Conservation (phyloP, 163 green algal species). For the Chlamydomonas reinhardtii region DNA sequence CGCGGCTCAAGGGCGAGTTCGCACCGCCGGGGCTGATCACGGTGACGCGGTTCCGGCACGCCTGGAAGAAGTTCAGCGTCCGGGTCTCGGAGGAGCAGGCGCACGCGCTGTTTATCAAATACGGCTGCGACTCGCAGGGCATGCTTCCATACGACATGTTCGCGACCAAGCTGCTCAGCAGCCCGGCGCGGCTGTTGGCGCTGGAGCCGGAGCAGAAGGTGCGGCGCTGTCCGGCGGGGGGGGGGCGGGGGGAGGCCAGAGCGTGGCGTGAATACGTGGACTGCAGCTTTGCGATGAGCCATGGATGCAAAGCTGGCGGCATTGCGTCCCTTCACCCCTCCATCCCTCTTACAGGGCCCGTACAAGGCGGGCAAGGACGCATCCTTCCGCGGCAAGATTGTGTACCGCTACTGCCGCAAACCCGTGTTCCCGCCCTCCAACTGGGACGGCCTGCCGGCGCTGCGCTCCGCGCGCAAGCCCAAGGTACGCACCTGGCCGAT, state of each 20-base stretch:
- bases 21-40: conserved; percentile 61
- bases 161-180: conserved; percentile 62
- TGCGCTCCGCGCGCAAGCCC: conserved; percentile 65
- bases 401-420: conserved; percentile 74
- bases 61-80: conserved; percentile 68
- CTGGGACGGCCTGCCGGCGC: conserved; percentile 66
- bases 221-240: neutral
- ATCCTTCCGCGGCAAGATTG: conserved; percentile 74
- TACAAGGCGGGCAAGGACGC: conserved; percentile 57
- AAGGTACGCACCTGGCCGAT: conserved; percentile 39
- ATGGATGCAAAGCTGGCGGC: no score
- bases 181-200: conserved; percentile 61
- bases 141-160: conserved; percentile 73
- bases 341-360: conserved; percentile 41
- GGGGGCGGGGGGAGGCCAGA: no score
- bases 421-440: conserved; percentile 75
- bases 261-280: no score
- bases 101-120: conserved; percentile 70
- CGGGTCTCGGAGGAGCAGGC: conserved; percentile 63
- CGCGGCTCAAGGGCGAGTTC: conserved; percentile 52
- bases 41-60: conserved; percentile 66
- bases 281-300: no score
- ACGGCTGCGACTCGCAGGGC: conserved; percentile 69
- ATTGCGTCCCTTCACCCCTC: no score
- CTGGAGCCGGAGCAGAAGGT: conserved; percentile 71